A percentile compares a stretch with the other conserved stretches of the same genome.
These are phyloP conservation scores for Fonsecaea erecta DNA, from an alignment of 2,329 filamentous ascomycete genomes.

Conservation along the genomic window DNA sequence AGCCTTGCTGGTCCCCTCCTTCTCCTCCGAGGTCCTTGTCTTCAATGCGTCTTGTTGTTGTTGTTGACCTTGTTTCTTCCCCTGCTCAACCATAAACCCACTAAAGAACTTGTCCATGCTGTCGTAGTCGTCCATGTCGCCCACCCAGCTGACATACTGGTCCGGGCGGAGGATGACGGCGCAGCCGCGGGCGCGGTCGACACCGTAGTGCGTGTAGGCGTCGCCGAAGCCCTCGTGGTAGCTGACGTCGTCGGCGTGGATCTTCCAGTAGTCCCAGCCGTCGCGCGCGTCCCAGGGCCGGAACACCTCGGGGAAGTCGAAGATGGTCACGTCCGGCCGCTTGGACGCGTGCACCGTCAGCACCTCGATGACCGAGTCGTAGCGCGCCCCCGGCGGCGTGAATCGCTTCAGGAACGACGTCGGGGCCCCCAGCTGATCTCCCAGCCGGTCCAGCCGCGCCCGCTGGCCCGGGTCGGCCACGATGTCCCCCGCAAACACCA, in stretches of 20 bases:
- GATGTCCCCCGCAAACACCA: conserved; percentile 66
- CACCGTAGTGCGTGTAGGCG: conserved; percentile 59
- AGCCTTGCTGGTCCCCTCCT: background rate
- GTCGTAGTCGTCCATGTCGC: conserved; percentile 33
- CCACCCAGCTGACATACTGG: conserved; percentile 60
- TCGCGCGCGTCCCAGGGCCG: conserved; percentile 52
- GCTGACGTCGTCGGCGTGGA: conserved; percentile 60
- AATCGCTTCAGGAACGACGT: conserved; percentile 52
- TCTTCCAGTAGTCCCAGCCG: conserved; percentile 63
- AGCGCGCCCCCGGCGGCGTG: conserved; percentile 45
- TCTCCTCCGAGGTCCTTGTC: background rate
- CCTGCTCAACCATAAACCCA: conserved; percentile 19
- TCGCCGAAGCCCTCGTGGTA: conserved; percentile 60
- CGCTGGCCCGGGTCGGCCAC: conserved; percentile 35
- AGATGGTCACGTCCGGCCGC: conserved; percentile 55
- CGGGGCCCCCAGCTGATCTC: conserved; percentile 47
- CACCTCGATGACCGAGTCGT: conserved; percentile 62
- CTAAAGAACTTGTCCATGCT: conserved; percentile 34
- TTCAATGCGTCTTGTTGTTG: too few relatives aligned
- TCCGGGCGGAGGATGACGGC: conserved; percentile 68
- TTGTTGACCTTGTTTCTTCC: too few relatives aligned
- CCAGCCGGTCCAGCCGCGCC: conserved; percentile 51
- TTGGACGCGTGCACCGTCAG: conserved; percentile 64
- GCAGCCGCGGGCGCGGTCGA: conserved; percentile 61
- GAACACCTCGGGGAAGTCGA: conserved; percentile 58